phyloP scores from a whole-genome alignment of 345 rosid species.

The Acer campestre region DNA sequence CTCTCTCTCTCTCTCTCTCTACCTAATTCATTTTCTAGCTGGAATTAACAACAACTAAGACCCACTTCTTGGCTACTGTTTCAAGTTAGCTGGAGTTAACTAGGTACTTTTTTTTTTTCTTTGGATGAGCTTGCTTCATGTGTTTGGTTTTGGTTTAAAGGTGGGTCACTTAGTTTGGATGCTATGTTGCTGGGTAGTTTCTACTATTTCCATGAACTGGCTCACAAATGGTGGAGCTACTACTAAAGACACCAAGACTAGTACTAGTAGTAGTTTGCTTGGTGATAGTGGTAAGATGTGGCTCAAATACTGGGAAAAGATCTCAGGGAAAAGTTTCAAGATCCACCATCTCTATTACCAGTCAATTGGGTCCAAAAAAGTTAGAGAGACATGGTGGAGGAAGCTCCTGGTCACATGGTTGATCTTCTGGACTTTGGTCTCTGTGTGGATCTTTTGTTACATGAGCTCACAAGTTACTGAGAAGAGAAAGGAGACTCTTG shows the following conservation, averaged over 20 bases:
- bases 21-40: slow-evolving; percentile 27
- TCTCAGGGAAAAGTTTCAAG: slow-evolving; percentile 44
- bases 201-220: slow-evolving; percentile 58
- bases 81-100: slow-evolving; percentile 32
- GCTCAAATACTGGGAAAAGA: slow-evolving; percentile 60
- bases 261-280: slow-evolving; percentile 45
- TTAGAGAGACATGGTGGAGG: slow-evolving; percentile 62
- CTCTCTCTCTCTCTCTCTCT: slow-evolving; percentile 24
- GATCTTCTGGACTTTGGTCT: slow-evolving; percentile 47
- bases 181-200: slow-evolving; percentile 81
- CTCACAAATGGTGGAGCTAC: slow-evolving; percentile 49
- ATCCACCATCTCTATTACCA: slow-evolving; percentile 60
- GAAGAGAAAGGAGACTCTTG: slow-evolving; percentile 75
- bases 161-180: slow-evolving; percentile 80
- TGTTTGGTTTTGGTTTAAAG: slow-evolving; percentile 77
- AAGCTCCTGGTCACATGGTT: slow-evolving; percentile 66
- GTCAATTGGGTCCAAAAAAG: slow-evolving; percentile 59
- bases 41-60: slow-evolving; percentile 31
- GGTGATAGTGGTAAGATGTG: slow-evolving; percentile 62
- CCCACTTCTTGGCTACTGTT: slow-evolving; percentile 37
- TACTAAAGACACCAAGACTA: slow-evolving; percentile 47
- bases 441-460: slow-evolving; percentile 58
- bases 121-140: slow-evolving; percentile 85
- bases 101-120: slow-evolving; percentile 25
- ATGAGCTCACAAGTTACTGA: slow-evolving; percentile 76